phyloP scores from a whole-genome alignment of 2,329 filamentous ascomycete species.

The Fusarium sp. region DNA sequence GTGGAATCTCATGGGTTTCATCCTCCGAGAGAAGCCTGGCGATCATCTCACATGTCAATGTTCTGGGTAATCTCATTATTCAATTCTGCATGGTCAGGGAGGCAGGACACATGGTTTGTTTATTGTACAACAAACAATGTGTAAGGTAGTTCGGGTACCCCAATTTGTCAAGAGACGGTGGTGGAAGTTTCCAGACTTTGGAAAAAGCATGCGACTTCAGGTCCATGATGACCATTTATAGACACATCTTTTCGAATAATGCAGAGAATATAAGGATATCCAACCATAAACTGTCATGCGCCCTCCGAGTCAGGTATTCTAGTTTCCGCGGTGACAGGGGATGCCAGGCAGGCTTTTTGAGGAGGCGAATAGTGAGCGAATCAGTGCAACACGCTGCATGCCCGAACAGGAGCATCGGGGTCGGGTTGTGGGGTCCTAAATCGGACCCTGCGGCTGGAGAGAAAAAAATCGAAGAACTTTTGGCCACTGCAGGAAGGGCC shows the following conservation, averaged over 20 bases:
- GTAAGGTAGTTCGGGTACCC: background rate
- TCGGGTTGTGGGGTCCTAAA: constrained; percentile 25
- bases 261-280: background rate
- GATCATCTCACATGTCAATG: background rate
- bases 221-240: background rate
- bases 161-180: background rate
- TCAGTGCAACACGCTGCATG: constrained; percentile 19
- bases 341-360: background rate
- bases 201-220: background rate
- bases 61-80: background rate
- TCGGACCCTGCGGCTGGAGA: constrained; percentile 42
- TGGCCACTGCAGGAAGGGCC: constrained; percentile 24
- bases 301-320: constrained; percentile 3
- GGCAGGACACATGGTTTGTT: background rate
- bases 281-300: background rate
- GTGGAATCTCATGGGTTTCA: background rate
- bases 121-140: background rate
- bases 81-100: background rate
- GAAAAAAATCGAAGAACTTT: constrained; percentile 38
- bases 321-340: background rate
- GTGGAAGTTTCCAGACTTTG: background rate
- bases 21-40: background rate
- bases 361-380: constrained; percentile 28
- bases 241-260: background rate
- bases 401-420: background rate